Evolutionary conservation across 2,329 filamentous ascomycete species (phyloP).

Genomic region (Penicillium sp.): DNA sequence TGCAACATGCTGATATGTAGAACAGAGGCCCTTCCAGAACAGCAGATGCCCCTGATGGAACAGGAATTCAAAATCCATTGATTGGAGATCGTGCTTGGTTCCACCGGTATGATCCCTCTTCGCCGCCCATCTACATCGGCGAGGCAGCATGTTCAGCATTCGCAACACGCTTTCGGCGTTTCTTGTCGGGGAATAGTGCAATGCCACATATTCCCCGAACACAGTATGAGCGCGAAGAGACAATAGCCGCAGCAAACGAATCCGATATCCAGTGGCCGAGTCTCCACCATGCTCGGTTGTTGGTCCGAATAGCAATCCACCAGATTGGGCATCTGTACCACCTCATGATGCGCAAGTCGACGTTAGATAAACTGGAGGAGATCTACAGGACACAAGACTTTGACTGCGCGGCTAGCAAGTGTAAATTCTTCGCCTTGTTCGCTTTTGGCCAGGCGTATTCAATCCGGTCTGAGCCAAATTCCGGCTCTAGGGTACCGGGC

Average conservation of each 20-base stretch:
- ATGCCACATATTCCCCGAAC: conserved; percentile 37
- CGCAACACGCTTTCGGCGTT: conserved; percentile 41
- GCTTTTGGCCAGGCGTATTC: conserved; percentile 50
- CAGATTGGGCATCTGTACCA: conserved; percentile 41
- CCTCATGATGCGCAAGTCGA: conserved; percentile 38
- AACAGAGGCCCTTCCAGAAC: conserved; percentile 17
- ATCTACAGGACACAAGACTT: conserved; percentile 37
- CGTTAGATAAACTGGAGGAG: conserved; percentile 42
- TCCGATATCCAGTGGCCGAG: conserved; percentile 37
- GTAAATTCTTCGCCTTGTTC: conserved; percentile 49
- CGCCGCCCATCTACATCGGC: conserved; percentile 40
- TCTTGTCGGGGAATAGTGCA: conserved; percentile 34
- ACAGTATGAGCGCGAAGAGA: conserved; percentile 36
- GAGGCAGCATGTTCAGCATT: conserved; percentile 44
- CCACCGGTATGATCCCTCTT: conserved; percentile 36
- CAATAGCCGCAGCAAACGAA: conserved; percentile 31
- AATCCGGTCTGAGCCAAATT: conserved; percentile 35
- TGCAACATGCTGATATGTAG: not conserved
- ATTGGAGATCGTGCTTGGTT: conserved; percentile 41
- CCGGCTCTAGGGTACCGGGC: conserved; percentile 43
- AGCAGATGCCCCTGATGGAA: conserved; percentile 29
- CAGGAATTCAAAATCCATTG: conserved; percentile 35
- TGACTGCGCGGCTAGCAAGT: conserved; percentile 39
- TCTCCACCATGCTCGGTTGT: conserved; percentile 37
- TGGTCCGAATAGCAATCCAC: conserved; percentile 40